These are phyloP conservation scores for Raphanus raphanistrum DNA, from an alignment of 345 rosid genomes.

Conservation along the genomic window DNA sequence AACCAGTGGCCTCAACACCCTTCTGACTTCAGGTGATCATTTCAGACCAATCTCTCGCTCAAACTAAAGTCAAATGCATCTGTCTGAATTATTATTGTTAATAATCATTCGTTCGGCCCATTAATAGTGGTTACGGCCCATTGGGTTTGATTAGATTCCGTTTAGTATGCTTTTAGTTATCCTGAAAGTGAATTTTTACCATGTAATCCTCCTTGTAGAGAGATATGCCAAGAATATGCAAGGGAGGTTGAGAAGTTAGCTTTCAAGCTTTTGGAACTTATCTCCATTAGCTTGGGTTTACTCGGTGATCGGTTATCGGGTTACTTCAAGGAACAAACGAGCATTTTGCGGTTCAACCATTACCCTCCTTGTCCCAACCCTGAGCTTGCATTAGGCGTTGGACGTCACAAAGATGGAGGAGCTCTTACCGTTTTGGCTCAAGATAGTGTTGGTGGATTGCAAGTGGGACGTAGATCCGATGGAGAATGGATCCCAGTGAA, in stretches of 20 bases:
- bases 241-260: conserved; percentile 66
- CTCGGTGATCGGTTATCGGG: conserved; percentile 46
- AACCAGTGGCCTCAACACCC: conserved; percentile 82
- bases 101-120: background rate
- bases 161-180: background rate
- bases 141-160: background rate
- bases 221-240: conserved; percentile 65
- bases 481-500: conserved; percentile 71
- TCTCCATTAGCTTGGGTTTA: conserved; percentile 71
- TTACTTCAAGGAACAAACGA: conserved; percentile 65
- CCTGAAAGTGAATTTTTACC: background rate
- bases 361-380: conserved; percentile 86
- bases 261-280: conserved; percentile 57
- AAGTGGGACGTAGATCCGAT: conserved; percentile 66
- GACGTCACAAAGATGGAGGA: conserved; percentile 80
- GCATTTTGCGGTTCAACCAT: conserved; percentile 62
- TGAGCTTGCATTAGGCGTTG: conserved; percentile 81
- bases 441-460: conserved; percentile 80
- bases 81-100: background rate
- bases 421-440: conserved; percentile 75
- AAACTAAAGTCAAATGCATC: background rate
- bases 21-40: conserved; percentile 56
- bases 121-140: conserved; percentile 18
- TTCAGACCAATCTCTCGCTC: background rate
- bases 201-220: conserved; percentile 43